Conservation (phyloP, 1,139 yeast genomes). For the Martiniozyma asiatica region DNA sequence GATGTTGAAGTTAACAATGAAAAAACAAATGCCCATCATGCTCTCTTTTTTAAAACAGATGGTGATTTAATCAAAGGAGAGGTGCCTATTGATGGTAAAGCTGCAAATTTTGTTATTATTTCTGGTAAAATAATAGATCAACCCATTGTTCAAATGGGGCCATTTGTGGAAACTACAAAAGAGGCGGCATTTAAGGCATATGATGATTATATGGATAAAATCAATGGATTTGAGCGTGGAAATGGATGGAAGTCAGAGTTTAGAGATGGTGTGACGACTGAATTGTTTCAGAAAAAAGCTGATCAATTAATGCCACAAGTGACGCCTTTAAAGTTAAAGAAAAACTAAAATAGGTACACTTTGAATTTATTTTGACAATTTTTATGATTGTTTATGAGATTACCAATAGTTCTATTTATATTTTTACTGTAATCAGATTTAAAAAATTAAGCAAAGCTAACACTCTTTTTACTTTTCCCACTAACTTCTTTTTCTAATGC, state of each 20-base stretch:
- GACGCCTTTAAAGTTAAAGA: too few species aligned
- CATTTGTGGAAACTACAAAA: constrained; percentile 63
- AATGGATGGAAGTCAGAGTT: constrained; percentile 59
- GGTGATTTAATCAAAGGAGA: constrained; percentile 35
- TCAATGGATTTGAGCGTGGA: constrained; percentile 66
- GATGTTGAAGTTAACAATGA: constrained; percentile 33
- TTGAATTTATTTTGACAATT: neutral
- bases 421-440: too few species aligned
- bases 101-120: constrained; percentile 49
- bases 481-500: constrained; percentile 17
- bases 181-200: constrained; percentile 58
- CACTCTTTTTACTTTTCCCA: constrained; percentile 19
- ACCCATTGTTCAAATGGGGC: constrained; percentile 77
- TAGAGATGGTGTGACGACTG: constrained; percentile 37
- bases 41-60: constrained; percentile 53
- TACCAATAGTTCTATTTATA: neutral
- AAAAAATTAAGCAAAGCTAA: constrained; percentile 21
- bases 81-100: neutral
- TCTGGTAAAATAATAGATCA: constrained; percentile 75
- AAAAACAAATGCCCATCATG: constrained; percentile 33
- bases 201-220: constrained; percentile 52
- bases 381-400: neutral
- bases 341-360: neutral
- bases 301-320: too few species aligned
- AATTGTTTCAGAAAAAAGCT: constrained; percentile 15